Evolutionary conservation across 305 asterid genomes (phyloP).

Genomic region (Withania somnifera): DNA sequence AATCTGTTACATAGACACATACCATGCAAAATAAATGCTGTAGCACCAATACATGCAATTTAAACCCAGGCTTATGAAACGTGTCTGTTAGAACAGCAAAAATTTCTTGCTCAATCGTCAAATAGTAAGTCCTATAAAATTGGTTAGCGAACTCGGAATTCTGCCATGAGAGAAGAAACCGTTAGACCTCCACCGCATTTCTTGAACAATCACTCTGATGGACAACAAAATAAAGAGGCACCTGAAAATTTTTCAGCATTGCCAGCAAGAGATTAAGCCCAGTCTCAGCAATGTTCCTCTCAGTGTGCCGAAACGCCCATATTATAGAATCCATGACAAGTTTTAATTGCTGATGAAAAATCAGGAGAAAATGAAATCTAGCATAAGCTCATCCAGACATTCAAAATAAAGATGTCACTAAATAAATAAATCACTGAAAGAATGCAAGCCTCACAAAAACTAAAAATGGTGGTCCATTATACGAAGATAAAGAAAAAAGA

Average conservation of each 20-base stretch:
- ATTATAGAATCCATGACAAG: constrained; percentile 96
- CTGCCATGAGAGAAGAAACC: constrained; percentile 34
- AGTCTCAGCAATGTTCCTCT: constrained; percentile 94
- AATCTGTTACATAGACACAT: constrained; percentile 4
- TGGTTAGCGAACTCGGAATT: constrained; percentile 74
- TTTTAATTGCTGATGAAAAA: constrained; percentile 66
- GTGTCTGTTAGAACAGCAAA: constrained; percentile 91
- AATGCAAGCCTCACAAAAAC: not conserved
- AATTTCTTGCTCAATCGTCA: constrained; percentile 87
- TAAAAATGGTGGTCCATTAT: not conserved
- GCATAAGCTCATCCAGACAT: not conserved
- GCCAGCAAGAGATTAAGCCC: constrained; percentile 83
- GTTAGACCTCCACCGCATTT: constrained; percentile 3
- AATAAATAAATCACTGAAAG: not conserved
- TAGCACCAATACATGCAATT: constrained; percentile 78
- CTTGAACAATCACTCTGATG: not conserved
- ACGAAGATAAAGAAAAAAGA: constrained; percentile 3
- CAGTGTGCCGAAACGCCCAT: constrained; percentile 99
- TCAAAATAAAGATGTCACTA: constrained; percentile 4
- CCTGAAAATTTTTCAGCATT: constrained; percentile 95
- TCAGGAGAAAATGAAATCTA: not conserved
- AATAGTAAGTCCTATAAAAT: constrained; percentile 67
- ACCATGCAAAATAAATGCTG: constrained; percentile 88
- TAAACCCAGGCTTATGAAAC: constrained; percentile 95
- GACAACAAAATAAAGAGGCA: constrained; percentile 5